Base-by-base conservation (phyloP, 2,329 filamentous ascomycete genomes). In the Pestalotiopsis sp. region DNA sequence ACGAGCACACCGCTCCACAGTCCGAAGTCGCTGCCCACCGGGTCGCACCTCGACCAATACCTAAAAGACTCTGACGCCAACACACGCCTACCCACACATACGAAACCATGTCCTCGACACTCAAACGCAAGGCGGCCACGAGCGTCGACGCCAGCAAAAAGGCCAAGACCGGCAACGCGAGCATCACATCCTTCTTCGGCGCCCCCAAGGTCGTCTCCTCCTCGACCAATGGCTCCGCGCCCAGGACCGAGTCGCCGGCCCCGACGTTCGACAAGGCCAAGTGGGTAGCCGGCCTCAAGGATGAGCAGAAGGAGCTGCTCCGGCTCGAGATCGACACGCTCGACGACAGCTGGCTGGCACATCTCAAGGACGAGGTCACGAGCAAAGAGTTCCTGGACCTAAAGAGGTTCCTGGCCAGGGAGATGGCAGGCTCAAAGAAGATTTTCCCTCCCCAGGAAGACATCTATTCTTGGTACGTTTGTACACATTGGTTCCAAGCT, bases 251-350 rank as follows among this genome's bases (percentile, higher is more conserved):
- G 41, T 70, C 79, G 4, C 72, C 82, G 41, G 74, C 80, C 4
- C 71, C 79, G 68, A 92, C 88, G 72, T 98, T 98, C 78, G 88
- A 98, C 84, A 98, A 97, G 84, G 89, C 89, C 60, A 93, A 92
- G 81, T 99, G 96, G 96, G 86, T 95, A n/a, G 88, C 89, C 23
- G 88, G 88, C 68, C 85, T 99, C 71, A 94, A 88, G 0, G 81
- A 88, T 0, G 96, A 99, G 82, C 93, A 98, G 80, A 93, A 90
- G 77, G 86, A 91, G 65, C 85, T 98, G 61, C 86, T 99, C 63
- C 86, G 92, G 76, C 87, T 99, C 55, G 96, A 99, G 83, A 97
- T 99, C 73, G 90, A 97, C 59, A 98, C 95, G 0, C 83, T 99
- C 70, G 89, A 98, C 77, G 93, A 95, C 69, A 97, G 92, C 83